Evolutionary conservation across 768 basidiomycete genomes (phyloP).

Genomic region (Amyloporia xantha): DNA sequence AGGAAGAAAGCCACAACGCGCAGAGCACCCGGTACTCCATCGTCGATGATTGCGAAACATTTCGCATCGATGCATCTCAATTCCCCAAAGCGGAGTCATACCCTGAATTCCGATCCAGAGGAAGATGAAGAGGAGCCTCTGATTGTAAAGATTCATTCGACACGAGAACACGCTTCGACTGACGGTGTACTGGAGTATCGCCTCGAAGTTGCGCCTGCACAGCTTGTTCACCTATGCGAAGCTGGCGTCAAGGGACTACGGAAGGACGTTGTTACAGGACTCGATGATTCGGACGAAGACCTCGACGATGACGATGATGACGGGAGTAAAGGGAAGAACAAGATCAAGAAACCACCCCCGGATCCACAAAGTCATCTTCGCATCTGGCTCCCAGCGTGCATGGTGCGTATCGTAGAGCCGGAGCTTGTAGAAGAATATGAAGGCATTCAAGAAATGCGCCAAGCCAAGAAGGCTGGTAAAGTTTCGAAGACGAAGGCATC

Average conservation of each 20-base stretch:
- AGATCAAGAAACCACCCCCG: constrained; percentile 29
- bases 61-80: constrained; percentile 42
- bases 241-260: constrained; percentile 62
- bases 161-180: constrained; percentile 62
- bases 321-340: constrained; percentile 39
- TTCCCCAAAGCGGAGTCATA: constrained; percentile 10
- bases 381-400: constrained; percentile 79
- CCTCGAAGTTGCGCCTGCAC: constrained; percentile 62
- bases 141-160: constrained; percentile 59
- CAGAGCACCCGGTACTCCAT: constrained; percentile 29
- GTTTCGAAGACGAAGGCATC: constrained; percentile 5
- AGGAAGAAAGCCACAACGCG: constrained; percentile 26
- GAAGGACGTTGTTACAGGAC: constrained; percentile 22
- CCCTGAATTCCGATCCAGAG: constrained; percentile 20
- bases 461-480: constrained; percentile 44
- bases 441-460: constrained; percentile 39
- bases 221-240: constrained; percentile 59
- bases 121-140: constrained; percentile 35
- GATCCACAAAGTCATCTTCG: constrained; percentile 53
- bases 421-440: constrained; percentile 58
- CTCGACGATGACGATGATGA: constrained; percentile 46
- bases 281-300: constrained; percentile 27
- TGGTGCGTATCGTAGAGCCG: constrained; percentile 65
- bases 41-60: constrained; percentile 47
- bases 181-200: constrained; percentile 74